Percentiles rank a stretch among this genome's conserved stretches.
Conservation (phyloP, 2,329 filamentous ascomycete species). For the Aspergillus fumigatiaffinis region DNA sequence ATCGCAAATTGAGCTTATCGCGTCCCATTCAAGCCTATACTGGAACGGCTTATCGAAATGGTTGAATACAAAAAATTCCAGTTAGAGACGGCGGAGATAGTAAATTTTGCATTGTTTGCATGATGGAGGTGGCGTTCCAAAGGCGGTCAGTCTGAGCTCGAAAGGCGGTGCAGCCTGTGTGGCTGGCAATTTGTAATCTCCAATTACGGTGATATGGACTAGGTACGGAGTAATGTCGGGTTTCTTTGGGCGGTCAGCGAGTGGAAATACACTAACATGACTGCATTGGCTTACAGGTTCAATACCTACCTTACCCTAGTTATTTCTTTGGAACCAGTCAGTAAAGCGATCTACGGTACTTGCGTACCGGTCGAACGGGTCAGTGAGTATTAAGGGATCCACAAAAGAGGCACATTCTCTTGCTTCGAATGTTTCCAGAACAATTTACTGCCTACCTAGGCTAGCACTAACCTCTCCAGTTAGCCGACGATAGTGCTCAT, state of each 20-base stretch:
- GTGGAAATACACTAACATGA: constrained; percentile 3
- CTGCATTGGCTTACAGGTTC: background rate
- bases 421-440: constrained; percentile 13
- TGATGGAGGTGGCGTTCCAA: constrained; percentile 1
- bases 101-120: constrained; percentile 24
- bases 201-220: too few relatives aligned
- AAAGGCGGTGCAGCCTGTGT: background rate
- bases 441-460: constrained; percentile 3
- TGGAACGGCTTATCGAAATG: background rate
- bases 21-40: background rate
- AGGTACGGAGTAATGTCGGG: background rate
- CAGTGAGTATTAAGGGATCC: background rate
- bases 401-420: constrained; percentile 2
- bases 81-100: constrained; percentile 1
- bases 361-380: constrained; percentile 1
- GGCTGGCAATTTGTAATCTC: background rate
- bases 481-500: constrained; percentile 1
- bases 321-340: background rate
- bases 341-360: background rate
- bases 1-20: background rate
- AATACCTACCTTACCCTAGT: background rate
- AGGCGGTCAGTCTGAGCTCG: background rate
- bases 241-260: background rate
- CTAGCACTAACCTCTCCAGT: background rate
- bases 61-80: constrained; percentile 9